Conservation (phyloP, 805 yeast species). For the Spathaspora sp. region DNA sequence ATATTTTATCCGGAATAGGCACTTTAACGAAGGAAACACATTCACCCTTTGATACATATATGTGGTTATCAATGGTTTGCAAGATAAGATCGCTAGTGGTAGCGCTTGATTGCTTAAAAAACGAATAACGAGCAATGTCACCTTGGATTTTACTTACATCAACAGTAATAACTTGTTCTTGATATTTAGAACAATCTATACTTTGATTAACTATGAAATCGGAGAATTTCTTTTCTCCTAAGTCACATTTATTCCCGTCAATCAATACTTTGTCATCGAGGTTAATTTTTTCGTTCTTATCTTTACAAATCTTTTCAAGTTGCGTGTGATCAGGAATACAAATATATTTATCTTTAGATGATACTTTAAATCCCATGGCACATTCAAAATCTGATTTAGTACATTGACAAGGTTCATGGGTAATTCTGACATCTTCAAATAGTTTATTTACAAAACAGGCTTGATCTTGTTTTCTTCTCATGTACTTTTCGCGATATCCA, state of each 20-base stretch:
- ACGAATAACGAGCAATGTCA: conserved; percentile 50
- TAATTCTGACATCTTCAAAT: conserved; percentile 27
- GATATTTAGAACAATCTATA: conserved; percentile 32
- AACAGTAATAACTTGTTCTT: conserved; percentile 28
- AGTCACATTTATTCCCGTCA: conserved; percentile 44
- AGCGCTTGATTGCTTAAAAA: conserved; percentile 27
- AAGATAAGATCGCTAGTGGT: too few relatives aligned
- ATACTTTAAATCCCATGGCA: conserved; percentile 40
- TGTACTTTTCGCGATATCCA: conserved; percentile 64
- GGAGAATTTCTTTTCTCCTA: conserved; percentile 18
- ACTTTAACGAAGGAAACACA: conserved; percentile 39
- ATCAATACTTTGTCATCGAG: conserved; percentile 38
- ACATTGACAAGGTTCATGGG: conserved; percentile 60
- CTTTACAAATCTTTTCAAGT: conserved; percentile 22
- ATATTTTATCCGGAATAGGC: conserved; percentile 29
- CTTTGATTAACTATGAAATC: conserved; percentile 22
- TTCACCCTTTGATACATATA: conserved; percentile 59
- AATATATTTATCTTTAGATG: conserved; percentile 24
- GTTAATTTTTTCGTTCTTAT: conserved; percentile 14
- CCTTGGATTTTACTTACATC: conserved; percentile 48
- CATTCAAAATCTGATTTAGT: conserved; percentile 67
- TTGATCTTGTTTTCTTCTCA: conserved; percentile 61
- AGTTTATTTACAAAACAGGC: conserved; percentile 51
- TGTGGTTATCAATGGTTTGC: conserved; percentile 42
- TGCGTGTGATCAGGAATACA: conserved; percentile 43